Evolutionary conservation across 805 yeast genomes (phyloP).

Genomic region (Ogataea parapolymorpha): DNA sequence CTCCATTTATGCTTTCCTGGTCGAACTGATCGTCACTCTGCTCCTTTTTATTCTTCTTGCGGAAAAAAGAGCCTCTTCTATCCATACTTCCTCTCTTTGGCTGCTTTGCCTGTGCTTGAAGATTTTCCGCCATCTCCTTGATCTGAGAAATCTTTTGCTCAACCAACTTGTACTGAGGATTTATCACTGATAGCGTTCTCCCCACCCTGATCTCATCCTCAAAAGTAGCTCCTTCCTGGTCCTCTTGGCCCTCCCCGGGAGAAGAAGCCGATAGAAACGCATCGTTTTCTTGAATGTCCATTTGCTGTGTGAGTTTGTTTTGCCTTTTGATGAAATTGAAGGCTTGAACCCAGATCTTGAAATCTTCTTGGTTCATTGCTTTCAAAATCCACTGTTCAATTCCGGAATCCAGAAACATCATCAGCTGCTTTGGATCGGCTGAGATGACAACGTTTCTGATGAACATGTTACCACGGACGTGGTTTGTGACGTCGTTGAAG

Average conservation of each 20-base stretch:
- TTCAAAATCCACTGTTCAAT: constrained; percentile 91
- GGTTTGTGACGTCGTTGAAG: constrained; percentile 62
- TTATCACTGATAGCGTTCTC: constrained; percentile 8
- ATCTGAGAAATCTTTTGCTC: constrained; percentile 19
- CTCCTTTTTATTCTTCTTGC: constrained; percentile 24
- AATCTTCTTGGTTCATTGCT: constrained; percentile 61
- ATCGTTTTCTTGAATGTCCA: constrained; percentile 1
- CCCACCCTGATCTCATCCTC: constrained; percentile 20
- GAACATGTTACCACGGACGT: constrained; percentile 89
- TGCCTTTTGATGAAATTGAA: constrained; percentile 50
- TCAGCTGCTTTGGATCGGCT: constrained; percentile 63
- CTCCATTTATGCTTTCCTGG: not conserved
- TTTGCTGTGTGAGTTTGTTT: constrained; percentile 13
- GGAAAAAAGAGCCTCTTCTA: constrained; percentile 21
- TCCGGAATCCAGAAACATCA: constrained; percentile 87
- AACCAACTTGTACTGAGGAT: constrained; percentile 14
- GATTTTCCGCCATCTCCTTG: constrained; percentile 15
- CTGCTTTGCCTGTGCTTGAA: constrained; percentile 8
- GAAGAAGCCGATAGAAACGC: not conserved
- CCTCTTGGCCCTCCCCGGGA: constrained; percentile 2
- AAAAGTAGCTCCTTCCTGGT: not conserved
- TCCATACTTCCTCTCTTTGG: constrained; percentile 11
- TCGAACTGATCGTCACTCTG: constrained; percentile 1
- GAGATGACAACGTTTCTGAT: constrained; percentile 77
- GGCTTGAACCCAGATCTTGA: constrained; percentile 80